Conservation (phyloP, 345 rosid species). For the Schrenkiella parvula region DNA sequence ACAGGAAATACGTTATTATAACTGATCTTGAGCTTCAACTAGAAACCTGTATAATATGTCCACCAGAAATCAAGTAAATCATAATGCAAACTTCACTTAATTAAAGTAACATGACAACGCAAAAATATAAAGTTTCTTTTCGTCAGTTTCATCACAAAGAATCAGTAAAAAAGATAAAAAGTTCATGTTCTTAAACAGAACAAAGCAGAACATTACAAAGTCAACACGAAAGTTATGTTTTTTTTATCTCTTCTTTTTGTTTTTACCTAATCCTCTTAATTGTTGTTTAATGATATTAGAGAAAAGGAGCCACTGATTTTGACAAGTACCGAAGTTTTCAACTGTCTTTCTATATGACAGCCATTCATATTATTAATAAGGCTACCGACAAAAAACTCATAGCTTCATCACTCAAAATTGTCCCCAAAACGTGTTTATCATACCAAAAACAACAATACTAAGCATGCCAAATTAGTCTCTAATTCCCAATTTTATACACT, state of each 20-base stretch:
- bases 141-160: neutral
- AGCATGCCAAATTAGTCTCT: neutral
- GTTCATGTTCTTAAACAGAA: neutral
- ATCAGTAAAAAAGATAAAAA: neutral
- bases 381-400: slow-evolving; percentile 22
- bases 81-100: neutral
- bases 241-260: neutral
- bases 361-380: neutral
- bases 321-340: slow-evolving; percentile 30
- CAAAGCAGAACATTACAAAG: neutral
- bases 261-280: neutral
- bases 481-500: neutral
- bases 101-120: neutral
- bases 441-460: neutral
- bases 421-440: neutral
- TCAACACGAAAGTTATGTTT: slow-evolving; percentile 17
- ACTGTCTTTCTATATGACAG: slow-evolving; percentile 14
- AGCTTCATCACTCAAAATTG: neutral
- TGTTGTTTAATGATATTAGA: neutral
- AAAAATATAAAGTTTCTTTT: neutral
- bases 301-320: slow-evolving; percentile 19
- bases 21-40: neutral
- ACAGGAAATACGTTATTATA: neutral
- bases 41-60: neutral
- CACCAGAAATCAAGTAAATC: neutral